A percentile compares a stretch with the other conserved stretches of the same genome.
Evolutionary conservation across 73 alveolate genomes (phyloP).

Genomic region (Paramecium primaurelia): DNA sequence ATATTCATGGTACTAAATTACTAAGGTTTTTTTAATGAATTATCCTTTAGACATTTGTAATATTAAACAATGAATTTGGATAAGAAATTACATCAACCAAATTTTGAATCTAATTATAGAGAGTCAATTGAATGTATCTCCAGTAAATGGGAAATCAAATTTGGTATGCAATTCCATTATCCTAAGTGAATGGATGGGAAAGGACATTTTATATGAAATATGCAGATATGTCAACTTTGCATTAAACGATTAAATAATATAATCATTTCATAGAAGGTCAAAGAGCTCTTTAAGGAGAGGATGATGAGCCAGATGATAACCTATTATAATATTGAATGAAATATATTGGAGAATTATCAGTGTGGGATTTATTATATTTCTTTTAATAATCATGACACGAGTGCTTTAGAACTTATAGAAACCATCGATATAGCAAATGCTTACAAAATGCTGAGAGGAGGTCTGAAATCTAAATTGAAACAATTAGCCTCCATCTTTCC

Average conservation of each 20-base stretch:
- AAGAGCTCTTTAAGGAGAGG: conserved; percentile 27
- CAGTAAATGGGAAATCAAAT: conserved; percentile 15
- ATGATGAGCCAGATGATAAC: conserved; percentile 44
- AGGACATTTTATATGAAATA: background rate
- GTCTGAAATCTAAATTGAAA: conserved; percentile 73
- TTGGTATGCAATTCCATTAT: background rate
- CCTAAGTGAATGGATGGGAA: conserved; percentile 43
- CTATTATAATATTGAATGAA: background rate
- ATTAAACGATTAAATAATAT: background rate
- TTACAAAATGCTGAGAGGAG: conserved; percentile 60
- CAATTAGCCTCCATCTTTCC: conserved; percentile 69
- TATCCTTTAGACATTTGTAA: background rate
- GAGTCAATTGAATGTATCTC: conserved; percentile 25
- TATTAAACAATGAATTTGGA: background rate
- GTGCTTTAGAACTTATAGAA: conserved; percentile 77
- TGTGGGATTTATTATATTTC: background rate
- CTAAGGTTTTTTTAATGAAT: background rate
- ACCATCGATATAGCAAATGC: conserved; percentile 71
- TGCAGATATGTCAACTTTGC: background rate
- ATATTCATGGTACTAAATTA: background rate
- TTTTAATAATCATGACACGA: conserved; percentile 65
- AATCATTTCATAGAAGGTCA: conserved; percentile 16
- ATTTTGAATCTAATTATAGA: background rate
- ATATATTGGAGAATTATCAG: background rate
- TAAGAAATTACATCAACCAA: conserved; percentile 34